Conservation (phyloP, 2,329 filamentous ascomycete genomes). For the Seiridium unicorne region DNA sequence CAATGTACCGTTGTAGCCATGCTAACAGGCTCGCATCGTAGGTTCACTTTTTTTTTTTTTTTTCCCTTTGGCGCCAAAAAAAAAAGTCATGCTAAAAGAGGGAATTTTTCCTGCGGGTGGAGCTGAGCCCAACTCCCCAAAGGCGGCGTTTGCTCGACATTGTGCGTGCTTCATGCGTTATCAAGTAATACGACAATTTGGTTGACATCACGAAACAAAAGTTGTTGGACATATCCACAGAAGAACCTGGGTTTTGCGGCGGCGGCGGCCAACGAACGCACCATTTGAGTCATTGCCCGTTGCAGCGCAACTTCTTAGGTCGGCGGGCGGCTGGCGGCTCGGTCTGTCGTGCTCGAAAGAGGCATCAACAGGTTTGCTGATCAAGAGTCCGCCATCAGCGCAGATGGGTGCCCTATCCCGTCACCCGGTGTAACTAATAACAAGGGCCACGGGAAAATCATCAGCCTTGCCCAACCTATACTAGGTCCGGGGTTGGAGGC, state of each 20-base stretch:
- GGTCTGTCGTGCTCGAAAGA: not conserved
- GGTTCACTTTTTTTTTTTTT: not conserved
- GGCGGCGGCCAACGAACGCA: not conserved
- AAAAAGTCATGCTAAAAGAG: not conserved
- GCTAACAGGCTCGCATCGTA: not conserved
- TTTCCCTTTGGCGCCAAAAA: not conserved
- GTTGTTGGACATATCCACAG: not conserved
- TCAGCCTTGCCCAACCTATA: not conserved
- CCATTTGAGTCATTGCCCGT: not conserved
- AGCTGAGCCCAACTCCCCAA: not conserved
- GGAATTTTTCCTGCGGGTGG: slow-evolving; percentile 3
- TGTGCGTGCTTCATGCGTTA: not conserved
- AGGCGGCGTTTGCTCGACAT: not conserved
- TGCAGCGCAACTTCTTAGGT: too few species aligned
- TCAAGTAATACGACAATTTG: slow-evolving; percentile 4
- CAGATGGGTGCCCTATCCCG: not conserved
- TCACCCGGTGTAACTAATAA: not conserved
- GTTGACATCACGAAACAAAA: slow-evolving; percentile 4
- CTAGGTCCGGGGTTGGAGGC: slow-evolving; percentile 1
- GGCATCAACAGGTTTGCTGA: not conserved
- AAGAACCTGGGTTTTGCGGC: not conserved
- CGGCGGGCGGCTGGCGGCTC: too few species aligned
- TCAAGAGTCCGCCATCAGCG: not conserved
- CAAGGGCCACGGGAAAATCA: not conserved
- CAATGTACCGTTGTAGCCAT: not conserved